Evolutionary conservation across 139 green algal species (phyloP).

Genomic region (Nannochloris sp.): DNA sequence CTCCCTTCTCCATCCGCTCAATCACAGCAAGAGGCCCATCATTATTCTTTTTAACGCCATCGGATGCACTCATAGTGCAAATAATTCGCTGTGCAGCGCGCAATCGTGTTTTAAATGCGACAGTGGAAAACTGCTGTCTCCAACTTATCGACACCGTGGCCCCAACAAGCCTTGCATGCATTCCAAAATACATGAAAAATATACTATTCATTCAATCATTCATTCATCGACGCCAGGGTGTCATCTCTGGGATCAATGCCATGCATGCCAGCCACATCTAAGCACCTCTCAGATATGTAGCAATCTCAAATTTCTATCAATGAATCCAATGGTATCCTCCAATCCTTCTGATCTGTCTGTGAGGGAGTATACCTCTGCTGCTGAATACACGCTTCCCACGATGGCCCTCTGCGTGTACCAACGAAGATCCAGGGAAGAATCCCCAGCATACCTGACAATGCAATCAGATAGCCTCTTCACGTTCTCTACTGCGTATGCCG

Average conservation of each 20-base stretch:
- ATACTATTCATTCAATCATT: no score
- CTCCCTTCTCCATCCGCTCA: constrained; percentile 10
- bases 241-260: no score
- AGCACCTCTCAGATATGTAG: no score
- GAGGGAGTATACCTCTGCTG: constrained; percentile 69
- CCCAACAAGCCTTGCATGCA: neutral
- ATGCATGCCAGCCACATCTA: no score
- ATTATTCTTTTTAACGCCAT: neutral
- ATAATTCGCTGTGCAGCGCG: neutral
- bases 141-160: no score
- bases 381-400: constrained; percentile 45
- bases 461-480: constrained; percentile 38
- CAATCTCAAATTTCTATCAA: neutral
- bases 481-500: constrained; percentile 25
- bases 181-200: constrained; percentile 4
- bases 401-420: constrained; percentile 63
- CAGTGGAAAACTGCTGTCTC: no score
- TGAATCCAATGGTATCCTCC: constrained; percentile 38
- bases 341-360: constrained; percentile 60
- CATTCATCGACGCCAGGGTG: no score
- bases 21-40: neutral
- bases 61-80: neutral
- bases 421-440: constrained; percentile 45
- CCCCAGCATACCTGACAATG: constrained; percentile 51
- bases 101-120: no score